Percentiles rank a stretch among this genome's conserved stretches.
Conservation (phyloP, 2,329 filamentous ascomycete species). For the Pleurostoma richardsiae region DNA sequence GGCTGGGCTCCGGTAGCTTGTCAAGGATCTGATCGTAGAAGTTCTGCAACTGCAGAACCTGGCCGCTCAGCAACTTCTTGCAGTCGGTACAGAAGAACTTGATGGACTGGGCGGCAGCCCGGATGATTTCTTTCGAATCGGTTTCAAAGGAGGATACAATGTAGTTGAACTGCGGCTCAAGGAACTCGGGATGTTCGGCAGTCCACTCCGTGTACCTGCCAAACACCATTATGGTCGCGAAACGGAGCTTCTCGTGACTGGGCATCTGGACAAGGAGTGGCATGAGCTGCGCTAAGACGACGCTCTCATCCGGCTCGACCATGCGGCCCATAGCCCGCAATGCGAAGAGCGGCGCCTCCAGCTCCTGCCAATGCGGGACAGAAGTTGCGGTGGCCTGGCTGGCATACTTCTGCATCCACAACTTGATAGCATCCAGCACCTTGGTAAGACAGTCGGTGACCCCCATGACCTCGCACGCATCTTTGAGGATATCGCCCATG, state of each 20-base stretch:
- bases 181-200: conserved; percentile 82
- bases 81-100: conserved; percentile 98
- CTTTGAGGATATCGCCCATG: conserved; percentile 97
- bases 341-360: conserved; percentile 91
- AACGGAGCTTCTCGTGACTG: conserved; percentile 94
- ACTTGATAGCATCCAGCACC: conserved; percentile 77
- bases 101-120: conserved; percentile 88
- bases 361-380: conserved; percentile 92
- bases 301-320: conserved; percentile 83
- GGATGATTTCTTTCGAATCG: conserved; percentile 82
- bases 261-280: conserved; percentile 91
- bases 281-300: conserved; percentile 87
- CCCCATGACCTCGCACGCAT: conserved; percentile 93
- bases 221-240: conserved; percentile 96
- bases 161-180: conserved; percentile 91
- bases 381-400: conserved; percentile 65
- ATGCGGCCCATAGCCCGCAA: conserved; percentile 95
- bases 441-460: conserved; percentile 88
- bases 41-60: conserved; percentile 79
- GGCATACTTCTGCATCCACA: conserved; percentile 82
- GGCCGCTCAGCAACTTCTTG: conserved; percentile 75
- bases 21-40: conserved; percentile 92
- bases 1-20: conserved; percentile 76
- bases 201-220: conserved; percentile 99
- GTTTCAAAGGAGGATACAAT: conserved; percentile 91